Base-by-base conservation (phyloP, 441 rosid genomes). In the Gossypium davidsonii region DNA sequence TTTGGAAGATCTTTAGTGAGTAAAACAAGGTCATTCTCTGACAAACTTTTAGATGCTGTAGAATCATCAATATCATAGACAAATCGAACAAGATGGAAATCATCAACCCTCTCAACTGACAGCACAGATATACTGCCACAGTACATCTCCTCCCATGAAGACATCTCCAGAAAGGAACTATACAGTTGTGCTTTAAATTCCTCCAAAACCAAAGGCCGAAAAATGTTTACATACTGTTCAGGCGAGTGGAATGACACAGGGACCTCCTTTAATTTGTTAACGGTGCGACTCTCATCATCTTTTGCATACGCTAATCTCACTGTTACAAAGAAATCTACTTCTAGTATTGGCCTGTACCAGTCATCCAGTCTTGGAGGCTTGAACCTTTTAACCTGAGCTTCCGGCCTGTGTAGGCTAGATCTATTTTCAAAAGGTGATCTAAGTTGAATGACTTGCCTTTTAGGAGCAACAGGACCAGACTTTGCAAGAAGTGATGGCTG, bases 141-240 rank as follows among this genome's bases (percentile, higher is more conserved):
- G 77, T 84, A 89, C 75, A 90, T 82, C 60, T 96, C 98, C 62
- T 87, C 97, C 91, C 82, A 82, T 61, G 99, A 93, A 57, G 97
- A 90, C 85, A 89, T 83, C 80, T 93, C 98, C 72, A 83, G 80
- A 81, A 86, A 93, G 75, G 93, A 88, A 84, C 87, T 89, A 73
- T 83, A 84, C 71, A 96, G 81, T 81, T 96, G 99, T 72, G 99
- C 99, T 85, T 89, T 96, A 74, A 96, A 96, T 86, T 96, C 99
- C 86, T 96, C 97, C 79, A 96, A 77, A 77, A 96, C 93, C 82
- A 96, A 83, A 12, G 99, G 99, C 76, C 87, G 94, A 75, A 93
- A 96, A 78, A 91, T 87, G 57, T 82, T 83, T 20, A 96, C 78
- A 79, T 91, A 96, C 55, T 96, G 90, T 72, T 90, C 94, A 79